Conservation (phyloP, 1,284 basidiomycete species). For the Cryptococcus neoformans region DNA sequence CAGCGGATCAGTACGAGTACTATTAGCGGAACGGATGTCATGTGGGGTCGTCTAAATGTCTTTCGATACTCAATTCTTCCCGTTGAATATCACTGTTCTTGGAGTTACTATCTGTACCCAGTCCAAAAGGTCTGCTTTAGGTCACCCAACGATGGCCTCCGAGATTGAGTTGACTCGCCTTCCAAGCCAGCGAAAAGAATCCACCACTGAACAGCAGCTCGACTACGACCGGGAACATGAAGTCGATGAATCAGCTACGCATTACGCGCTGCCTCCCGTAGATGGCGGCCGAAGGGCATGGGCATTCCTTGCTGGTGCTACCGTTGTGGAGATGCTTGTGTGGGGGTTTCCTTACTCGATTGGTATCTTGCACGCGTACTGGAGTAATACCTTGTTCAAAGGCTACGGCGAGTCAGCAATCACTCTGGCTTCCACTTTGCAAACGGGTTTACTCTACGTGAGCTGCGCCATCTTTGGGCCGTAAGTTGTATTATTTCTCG, state of each 20-base stretch:
- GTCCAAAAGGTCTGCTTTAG: too few relatives aligned
- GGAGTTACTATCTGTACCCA: too few relatives aligned
- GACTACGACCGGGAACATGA: too few relatives aligned
- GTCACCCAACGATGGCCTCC: too few relatives aligned
- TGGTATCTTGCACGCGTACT: conserved; percentile 45
- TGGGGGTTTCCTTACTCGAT: conserved; percentile 48
- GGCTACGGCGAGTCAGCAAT: conserved; percentile 31
- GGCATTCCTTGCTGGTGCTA: conserved; percentile 43
- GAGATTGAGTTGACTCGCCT: too few relatives aligned
- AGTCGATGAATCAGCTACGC: conserved; percentile 1
- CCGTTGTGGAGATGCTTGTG: conserved; percentile 38
- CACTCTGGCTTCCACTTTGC: conserved; percentile 44
- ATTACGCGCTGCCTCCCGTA: conserved; percentile 32
- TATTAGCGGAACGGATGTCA: too few relatives aligned
- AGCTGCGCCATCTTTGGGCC: conserved; percentile 35
- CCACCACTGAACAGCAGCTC: too few relatives aligned
- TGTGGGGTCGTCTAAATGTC: too few relatives aligned
- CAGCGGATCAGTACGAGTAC: too few relatives aligned
- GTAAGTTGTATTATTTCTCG: conserved; percentile 20
- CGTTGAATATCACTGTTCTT: too few relatives aligned
- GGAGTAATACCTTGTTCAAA: conserved; percentile 40
- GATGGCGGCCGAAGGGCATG: conserved; percentile 44
- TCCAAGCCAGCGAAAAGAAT: too few relatives aligned
- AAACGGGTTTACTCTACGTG: conserved; percentile 46
- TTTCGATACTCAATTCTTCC: too few relatives aligned